phyloP scores from a whole-genome alignment of 2,329 filamentous ascomycete species.

The Albophoma yamanashiensis region DNA sequence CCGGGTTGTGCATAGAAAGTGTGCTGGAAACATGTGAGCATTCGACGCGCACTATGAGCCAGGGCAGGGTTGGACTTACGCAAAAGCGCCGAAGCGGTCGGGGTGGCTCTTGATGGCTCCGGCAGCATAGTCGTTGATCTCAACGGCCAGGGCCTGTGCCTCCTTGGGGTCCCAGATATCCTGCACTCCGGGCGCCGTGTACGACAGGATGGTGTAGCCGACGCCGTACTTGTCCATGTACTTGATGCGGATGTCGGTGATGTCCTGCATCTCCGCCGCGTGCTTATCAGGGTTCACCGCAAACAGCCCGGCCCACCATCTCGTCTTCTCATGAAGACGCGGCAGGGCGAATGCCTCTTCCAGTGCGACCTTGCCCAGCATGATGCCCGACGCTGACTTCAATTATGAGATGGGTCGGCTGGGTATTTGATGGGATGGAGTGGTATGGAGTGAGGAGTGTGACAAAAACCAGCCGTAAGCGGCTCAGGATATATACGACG shows the following conservation, averaged over 20 bases:
- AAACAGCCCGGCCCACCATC: conserved; percentile 52
- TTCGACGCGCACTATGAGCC: neutral
- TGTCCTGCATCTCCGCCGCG: conserved; percentile 38
- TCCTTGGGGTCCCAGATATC: conserved; percentile 29
- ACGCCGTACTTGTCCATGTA: conserved; percentile 35
- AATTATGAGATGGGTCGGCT: neutral
- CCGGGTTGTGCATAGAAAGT: conserved; percentile 42
- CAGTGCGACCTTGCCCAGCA: conserved; percentile 50
- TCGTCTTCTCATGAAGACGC: conserved; percentile 44
- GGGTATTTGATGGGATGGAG: neutral
- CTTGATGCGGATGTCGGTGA: conserved; percentile 28
- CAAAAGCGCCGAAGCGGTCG: conserved; percentile 35
- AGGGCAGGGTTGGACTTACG: conserved; percentile 11
- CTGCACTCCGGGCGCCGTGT: conserved; percentile 37
- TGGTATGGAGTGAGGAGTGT: neutral
- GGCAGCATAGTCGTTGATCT: conserved; percentile 31
- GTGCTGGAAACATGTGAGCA: conserved; percentile 16
- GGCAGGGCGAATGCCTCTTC: conserved; percentile 54
- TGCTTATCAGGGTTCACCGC: conserved; percentile 48
- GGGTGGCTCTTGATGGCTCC: conserved; percentile 24
- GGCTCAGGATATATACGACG: neutral
- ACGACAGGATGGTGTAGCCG: conserved; percentile 36
- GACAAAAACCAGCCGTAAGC: neutral
- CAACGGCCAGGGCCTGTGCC: conserved; percentile 28
- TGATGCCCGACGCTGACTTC: conserved; percentile 13